A percentile compares a stretch with the other conserved stretches of the same genome.
phyloP scores from a whole-genome alignment of 305 asterid genomes.

The Solanum chacoense region DNA sequence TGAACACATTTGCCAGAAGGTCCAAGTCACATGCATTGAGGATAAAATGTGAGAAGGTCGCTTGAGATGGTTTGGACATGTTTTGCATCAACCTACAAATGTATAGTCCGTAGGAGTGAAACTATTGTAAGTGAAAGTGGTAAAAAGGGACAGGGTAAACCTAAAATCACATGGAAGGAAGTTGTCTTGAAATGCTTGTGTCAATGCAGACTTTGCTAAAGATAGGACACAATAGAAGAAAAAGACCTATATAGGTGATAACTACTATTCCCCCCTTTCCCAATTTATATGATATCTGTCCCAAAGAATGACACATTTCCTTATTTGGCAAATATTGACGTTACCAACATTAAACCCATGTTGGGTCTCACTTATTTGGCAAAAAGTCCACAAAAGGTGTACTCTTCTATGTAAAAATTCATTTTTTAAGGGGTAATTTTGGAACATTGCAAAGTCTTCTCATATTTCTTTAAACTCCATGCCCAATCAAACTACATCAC shows the following conservation, averaged over 20 bases:
- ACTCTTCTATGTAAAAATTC: not conserved
- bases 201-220: not conserved
- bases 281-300: not conserved
- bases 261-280: not conserved
- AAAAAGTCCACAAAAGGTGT: not conserved
- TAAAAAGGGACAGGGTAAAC: not conserved
- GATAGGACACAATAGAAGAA: not conserved
- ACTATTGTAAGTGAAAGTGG: not conserved
- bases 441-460: not conserved
- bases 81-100: not conserved
- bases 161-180: not conserved
- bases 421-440: not conserved
- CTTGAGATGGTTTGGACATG: not conserved
- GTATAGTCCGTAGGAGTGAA: not conserved
- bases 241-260: not conserved
- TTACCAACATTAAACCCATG: not conserved
- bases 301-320: not conserved
- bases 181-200: not conserved
- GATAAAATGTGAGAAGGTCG: not conserved
- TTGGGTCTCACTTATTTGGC: not conserved
- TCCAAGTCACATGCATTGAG: not conserved
- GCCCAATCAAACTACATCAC: not conserved
- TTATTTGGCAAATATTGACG: not conserved
- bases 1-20: not conserved
- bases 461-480: not conserved